Evolutionary conservation across 2,329 filamentous ascomycete genomes (phyloP), one percentile per base, ranked within the genome.

Genomic region (Catunica adiposa): DNA sequence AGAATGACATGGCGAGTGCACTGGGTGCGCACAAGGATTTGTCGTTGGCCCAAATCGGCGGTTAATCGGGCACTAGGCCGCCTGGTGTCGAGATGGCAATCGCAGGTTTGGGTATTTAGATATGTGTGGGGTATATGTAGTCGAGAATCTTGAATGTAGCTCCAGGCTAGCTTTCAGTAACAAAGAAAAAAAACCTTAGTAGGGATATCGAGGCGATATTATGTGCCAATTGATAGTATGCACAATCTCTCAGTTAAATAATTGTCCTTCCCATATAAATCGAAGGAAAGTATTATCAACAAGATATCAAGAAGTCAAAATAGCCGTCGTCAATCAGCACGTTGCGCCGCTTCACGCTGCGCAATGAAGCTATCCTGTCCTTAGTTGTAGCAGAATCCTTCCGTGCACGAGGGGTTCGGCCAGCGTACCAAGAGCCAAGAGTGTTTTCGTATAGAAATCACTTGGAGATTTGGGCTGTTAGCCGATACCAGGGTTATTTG

Each of bases 1-100:
- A 72, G 69, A 86, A 88, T 52, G 78, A 71, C 80, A 83, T 83
- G 59, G 74, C 71, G 62, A 11, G 5, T 5, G 70, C 71, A 3
- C 22, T 23, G 17, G 44, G 44, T 25, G 22, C 8, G 23, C 2
- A 7, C 15, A 15, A 11, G 1, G 22, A 8, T n/a, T 23, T 25
- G 44, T 23, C 44, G 44, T 20, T 22, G 6, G 38, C 17, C 4
- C 4, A 6, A 4, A 7, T 4, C n/a, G 44, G 44, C 20, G 4
- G 17, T 7, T 22, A 20, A 9, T 23, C 2, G 26, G 22, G 44
- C 22, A 25, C n/a, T 22, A 8, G 44, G 38, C 38, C 22, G 11
- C 8, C 15, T 11, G 22, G 26, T 23, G 44, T 14, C 4, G 44
- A 25, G 44, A 23, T 48, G 38, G 15, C 6, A n/a, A 7, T 20